Conservation (phyloP, 2,329 filamentous ascomycete species). For the Orbilia oligospora region DNA sequence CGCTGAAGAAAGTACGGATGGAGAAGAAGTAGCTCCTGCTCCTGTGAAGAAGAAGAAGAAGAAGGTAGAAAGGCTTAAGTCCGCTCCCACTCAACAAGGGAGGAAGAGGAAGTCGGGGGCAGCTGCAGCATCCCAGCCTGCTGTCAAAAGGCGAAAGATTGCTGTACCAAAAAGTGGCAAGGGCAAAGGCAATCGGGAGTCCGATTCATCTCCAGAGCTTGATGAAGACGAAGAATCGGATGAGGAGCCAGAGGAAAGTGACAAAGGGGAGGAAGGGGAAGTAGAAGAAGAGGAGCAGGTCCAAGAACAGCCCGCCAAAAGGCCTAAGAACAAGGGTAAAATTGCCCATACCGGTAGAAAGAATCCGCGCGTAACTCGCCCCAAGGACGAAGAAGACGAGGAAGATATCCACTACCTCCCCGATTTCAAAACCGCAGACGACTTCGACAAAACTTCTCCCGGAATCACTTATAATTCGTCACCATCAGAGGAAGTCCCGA, state of each 20-base stretch:
- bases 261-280: background rate
- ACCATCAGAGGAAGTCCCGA: slow-evolving; percentile 28
- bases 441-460: slow-evolving; percentile 7
- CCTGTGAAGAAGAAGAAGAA: background rate
- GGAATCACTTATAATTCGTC: slow-evolving; percentile 33
- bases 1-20: background rate
- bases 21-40: background rate
- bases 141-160: background rate
- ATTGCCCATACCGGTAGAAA: background rate
- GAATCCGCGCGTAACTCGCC: background rate
- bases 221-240: slow-evolving; percentile 1
- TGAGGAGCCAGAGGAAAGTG: background rate
- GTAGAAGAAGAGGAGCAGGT: slow-evolving; percentile 7
- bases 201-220: background rate
- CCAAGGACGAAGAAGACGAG: slow-evolving; percentile 25
- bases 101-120: slow-evolving; percentile 4
- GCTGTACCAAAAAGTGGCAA: background rate
- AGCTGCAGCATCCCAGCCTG: background rate
- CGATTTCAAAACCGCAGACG: background rate
- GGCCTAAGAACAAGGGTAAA: background rate
- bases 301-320: background rate
- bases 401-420: slow-evolving; percentile 7
- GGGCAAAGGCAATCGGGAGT: background rate
- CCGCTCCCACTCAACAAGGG: background rate
- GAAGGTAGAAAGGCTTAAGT: background rate